phyloP scores from a whole-genome alignment of 73 alveolate genomes.

The Effrenium voratum region DNA sequence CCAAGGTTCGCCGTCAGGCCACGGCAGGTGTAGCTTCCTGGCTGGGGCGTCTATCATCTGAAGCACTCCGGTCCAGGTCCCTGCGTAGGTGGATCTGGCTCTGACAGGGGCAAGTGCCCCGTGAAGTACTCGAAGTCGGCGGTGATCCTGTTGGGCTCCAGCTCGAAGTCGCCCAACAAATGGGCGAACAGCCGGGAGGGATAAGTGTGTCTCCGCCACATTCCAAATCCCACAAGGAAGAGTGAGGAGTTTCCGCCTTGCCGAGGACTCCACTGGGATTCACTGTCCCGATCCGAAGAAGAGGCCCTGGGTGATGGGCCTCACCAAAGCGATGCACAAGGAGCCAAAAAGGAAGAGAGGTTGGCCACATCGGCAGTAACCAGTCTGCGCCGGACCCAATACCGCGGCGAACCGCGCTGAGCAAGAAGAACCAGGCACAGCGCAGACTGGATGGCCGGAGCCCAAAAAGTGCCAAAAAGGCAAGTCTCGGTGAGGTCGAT shows the following conservation, averaged over 20 bases:
- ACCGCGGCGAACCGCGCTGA: too few relatives aligned
- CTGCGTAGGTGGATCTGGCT: neutral
- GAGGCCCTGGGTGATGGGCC: neutral
- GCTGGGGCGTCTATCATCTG: neutral
- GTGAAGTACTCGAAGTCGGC: neutral
- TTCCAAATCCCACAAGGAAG: neutral
- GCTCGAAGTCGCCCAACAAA: neutral
- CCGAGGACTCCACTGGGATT: neutral
- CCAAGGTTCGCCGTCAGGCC: too few relatives aligned
- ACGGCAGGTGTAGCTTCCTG: neutral
- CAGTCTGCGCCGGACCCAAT: too few relatives aligned
- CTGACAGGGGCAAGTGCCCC: neutral
- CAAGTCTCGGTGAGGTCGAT: too few relatives aligned
- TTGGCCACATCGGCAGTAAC: too few relatives aligned
- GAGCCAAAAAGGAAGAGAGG: too few relatives aligned
- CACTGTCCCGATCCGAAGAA: neutral
- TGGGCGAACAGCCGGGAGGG: neutral
- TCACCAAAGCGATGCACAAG: neutral
- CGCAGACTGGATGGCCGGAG: too few relatives aligned
- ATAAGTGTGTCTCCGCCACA: neutral
- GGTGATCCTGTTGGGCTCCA: neutral
- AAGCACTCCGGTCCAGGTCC: neutral
- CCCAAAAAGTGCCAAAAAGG: too few relatives aligned
- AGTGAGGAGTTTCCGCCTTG: neutral
- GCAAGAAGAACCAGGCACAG: too few relatives aligned